A percentile compares a stretch with the other conserved stretches of the same genome.
Conservation (phyloP, 495 filamentous ascomycete species). For the Tuber umbilicatum region DNA sequence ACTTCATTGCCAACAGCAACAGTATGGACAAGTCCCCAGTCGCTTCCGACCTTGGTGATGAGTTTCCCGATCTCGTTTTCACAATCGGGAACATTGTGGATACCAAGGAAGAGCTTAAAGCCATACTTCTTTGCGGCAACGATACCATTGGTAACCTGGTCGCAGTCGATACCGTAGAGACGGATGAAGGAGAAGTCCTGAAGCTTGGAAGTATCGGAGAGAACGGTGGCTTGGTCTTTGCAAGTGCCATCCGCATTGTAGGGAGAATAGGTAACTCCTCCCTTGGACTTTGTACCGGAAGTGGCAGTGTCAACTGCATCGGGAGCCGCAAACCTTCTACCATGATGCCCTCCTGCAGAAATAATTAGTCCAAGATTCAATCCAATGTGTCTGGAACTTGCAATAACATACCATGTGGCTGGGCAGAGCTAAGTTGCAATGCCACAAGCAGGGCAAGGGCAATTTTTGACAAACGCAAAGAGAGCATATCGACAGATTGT, state of each 20-base stretch:
- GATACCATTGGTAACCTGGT: slow-evolving; percentile 58
- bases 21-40: slow-evolving; percentile 63
- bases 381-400: not conserved
- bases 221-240: slow-evolving; percentile 58
- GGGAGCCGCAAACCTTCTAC: slow-evolving; percentile 38
- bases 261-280: slow-evolving; percentile 66
- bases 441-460: slow-evolving; percentile 23
- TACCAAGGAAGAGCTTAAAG: slow-evolving; percentile 65
- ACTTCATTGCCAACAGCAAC: slow-evolving; percentile 76
- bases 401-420: slow-evolving; percentile 46
- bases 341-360: slow-evolving; percentile 12
- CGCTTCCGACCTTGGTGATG: slow-evolving; percentile 47
- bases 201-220: slow-evolving; percentile 53
- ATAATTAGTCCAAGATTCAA: slow-evolving; percentile 12
- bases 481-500: slow-evolving; percentile 15
- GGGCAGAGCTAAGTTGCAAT: slow-evolving; percentile 43
- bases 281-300: slow-evolving; percentile 31
- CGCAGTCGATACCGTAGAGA: slow-evolving; percentile 75
- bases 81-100: slow-evolving; percentile 60
- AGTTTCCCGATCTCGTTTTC: slow-evolving; percentile 51
- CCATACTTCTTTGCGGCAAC: slow-evolving; percentile 53
- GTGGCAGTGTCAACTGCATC: slow-evolving; percentile 27
- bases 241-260: slow-evolving; percentile 62
- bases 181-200: slow-evolving; percentile 58
- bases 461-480: slow-evolving; percentile 14